Base-by-base conservation (phyloP, 202 grass and related monocot species). In the Elaeis oleifera region DNA sequence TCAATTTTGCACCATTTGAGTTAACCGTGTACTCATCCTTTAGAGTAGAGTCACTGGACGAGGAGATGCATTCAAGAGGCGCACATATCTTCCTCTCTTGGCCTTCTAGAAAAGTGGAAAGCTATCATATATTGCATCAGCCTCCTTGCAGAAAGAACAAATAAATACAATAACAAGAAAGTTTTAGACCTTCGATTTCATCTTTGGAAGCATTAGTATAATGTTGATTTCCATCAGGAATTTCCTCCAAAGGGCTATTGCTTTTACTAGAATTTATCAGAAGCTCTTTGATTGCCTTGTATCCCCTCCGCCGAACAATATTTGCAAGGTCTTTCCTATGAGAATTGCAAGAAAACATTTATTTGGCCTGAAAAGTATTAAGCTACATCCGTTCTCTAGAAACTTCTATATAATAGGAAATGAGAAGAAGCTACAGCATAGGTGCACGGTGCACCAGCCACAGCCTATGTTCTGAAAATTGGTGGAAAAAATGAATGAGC, bases 291-390 rank as follows among this genome's bases (percentile, higher is more conserved):
- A 73, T 49, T 39, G 59, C 59, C 21, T 73, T 73, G 15, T 73
- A 73, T 54, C 70, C 70, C 63, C 70, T 73, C 70, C 59, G 70
- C 19, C 70, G 62, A 60, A 73, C 70, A 55, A 73, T 54, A 55
- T 73, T 73, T 56, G 70, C 70, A 22, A 73, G 59, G 49, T 73
- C 70, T 21, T 73, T 73, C 19, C 70, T 73, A 27, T 52, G 28
- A 27, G 28, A 24, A 63, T 71, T 19, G 23, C 56, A 52, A 51
- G 23, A 18, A 22, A 31, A 57, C 11, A 59, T 18, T 58, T 24
- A 50, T 17, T 20, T 57, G 22, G 28, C 31, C n/a, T 23, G 66
- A 68, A 39, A 54, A 20, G n/a, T n/a, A 2, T 56, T 56, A 56
- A 55, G 52, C 53, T 13, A 20, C 6, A 56, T n/a, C 18, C 11